Percentiles rank a stretch among this genome's conserved stretches.
These are phyloP conservation scores for Pleodorina starrii DNA, from an alignment of 139 green algal species.

Conservation along the genomic window DNA sequence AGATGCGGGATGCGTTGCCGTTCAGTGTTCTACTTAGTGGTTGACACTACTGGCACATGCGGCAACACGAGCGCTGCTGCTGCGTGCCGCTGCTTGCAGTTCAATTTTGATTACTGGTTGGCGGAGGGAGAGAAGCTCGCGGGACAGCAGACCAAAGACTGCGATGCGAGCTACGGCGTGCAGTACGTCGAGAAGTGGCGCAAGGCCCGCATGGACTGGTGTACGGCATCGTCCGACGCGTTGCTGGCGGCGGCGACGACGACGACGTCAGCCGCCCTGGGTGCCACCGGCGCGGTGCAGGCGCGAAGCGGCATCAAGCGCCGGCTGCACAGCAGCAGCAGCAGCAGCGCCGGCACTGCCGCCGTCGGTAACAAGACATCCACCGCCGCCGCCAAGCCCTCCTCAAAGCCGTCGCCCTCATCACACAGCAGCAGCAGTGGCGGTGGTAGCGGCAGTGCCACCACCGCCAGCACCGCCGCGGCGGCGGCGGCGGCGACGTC, in stretches of 20 bases:
- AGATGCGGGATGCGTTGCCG: too few species aligned
- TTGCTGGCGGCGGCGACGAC: background rate
- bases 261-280: background rate
- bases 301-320: too few species aligned
- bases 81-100: too few species aligned
- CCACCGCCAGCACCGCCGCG: background rate
- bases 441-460: background rate
- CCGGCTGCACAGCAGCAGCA: background rate
- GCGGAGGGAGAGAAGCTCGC: background rate
- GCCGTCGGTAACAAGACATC: background rate
- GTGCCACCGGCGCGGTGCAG: background rate
- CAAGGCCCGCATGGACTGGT: background rate
- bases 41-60: too few species aligned
- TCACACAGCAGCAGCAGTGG: background rate
- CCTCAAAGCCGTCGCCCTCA: background rate
- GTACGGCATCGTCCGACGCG: background rate
- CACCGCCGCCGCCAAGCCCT: background rate
- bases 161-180: background rate
- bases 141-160: background rate
- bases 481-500: background rate
- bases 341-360: background rate
- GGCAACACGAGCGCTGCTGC: too few species aligned
- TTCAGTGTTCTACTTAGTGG: too few species aligned
- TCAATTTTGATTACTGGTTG: conserved; percentile 20
- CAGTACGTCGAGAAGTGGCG: conserved; percentile 6